These are phyloP conservation scores for Cryphonectria carpinicola DNA, from an alignment of 2,329 filamentous ascomycete species.

Conservation along the genomic window DNA sequence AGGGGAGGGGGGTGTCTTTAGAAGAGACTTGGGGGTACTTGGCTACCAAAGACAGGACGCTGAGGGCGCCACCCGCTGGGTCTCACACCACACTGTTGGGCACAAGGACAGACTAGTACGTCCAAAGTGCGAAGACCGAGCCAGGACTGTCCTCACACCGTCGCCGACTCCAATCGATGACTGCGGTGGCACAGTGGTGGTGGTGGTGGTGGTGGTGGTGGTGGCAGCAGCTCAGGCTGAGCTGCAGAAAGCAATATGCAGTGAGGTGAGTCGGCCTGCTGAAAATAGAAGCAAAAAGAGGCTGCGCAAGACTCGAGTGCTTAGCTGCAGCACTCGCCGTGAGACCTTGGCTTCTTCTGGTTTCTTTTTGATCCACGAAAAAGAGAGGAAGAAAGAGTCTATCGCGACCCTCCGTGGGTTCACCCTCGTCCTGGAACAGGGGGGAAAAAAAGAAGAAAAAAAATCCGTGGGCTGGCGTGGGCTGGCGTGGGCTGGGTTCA, in stretches of 20 bases:
- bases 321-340: background rate
- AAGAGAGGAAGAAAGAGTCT: background rate
- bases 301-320: conserved; percentile 14
- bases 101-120: conserved; percentile 30
- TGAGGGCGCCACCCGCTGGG: conserved; percentile 7
- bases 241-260: conserved; percentile 14
- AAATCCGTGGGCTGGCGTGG: background rate
- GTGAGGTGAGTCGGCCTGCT: conserved; percentile 13
- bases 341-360: background rate
- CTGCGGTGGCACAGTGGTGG: background rate
- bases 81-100: background rate
- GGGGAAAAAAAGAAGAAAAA: too few species aligned
- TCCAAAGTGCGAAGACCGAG: conserved; percentile 27
- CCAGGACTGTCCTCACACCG: conserved; percentile 27
- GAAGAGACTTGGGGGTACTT: conserved; percentile 19
- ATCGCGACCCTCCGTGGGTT: background rate
- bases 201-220: background rate
- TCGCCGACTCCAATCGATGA: conserved; percentile 8
- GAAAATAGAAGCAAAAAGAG: conserved; percentile 25
- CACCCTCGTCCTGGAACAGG: background rate
- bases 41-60: background rate
- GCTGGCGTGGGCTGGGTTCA: conserved; percentile 7
- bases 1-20: conserved; percentile 33
- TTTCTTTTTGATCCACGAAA: background rate
- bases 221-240: conserved; percentile 15